Conservation (phyloP, 1,139 yeast species). For the Diutina mesorugosa region DNA sequence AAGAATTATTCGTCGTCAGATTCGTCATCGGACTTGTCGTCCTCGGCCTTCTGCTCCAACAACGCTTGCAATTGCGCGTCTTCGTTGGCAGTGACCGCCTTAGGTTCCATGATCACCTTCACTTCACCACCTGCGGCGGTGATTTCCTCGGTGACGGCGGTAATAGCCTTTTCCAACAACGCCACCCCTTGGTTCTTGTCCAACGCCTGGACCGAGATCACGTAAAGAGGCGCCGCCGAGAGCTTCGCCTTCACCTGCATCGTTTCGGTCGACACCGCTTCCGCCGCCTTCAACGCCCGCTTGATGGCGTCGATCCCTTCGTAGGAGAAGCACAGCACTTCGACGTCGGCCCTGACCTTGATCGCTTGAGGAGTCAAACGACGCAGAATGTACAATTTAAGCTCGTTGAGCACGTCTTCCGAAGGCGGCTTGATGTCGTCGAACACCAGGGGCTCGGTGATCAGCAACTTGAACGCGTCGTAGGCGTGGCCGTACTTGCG, state of each 20-base stretch:
- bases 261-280: conserved; percentile 68
- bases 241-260: conserved; percentile 84
- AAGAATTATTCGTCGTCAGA: conserved; percentile 16
- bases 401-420: conserved; percentile 61
- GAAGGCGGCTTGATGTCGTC: conserved; percentile 70
- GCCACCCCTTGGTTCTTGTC: conserved; percentile 86
- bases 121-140: conserved; percentile 72
- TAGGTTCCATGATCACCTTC: conserved; percentile 94
- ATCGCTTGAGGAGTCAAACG: conserved; percentile 97
- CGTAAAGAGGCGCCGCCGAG: conserved; percentile 96
- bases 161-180: conserved; percentile 66
- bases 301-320: conserved; percentile 98
- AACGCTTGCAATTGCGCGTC: conserved; percentile 96
- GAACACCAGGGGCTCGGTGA: conserved; percentile 83
- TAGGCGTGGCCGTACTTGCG: conserved; percentile 93
- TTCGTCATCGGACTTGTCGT: conserved; percentile 33
- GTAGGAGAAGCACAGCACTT: conserved; percentile 92
- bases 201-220: conserved; percentile 82
- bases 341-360: conserved; percentile 94
- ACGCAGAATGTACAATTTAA: conserved; percentile 75
- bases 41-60: conserved; percentile 46
- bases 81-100: conserved; percentile 96
- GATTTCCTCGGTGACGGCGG: conserved; percentile 57
- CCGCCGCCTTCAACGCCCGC: conserved; percentile 79
- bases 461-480: conserved; percentile 93